Percentiles rank a stretch among this genome's conserved stretches.
Conservation (phyloP, 148 eudicot species). For the Vaccinium darrowii region DNA sequence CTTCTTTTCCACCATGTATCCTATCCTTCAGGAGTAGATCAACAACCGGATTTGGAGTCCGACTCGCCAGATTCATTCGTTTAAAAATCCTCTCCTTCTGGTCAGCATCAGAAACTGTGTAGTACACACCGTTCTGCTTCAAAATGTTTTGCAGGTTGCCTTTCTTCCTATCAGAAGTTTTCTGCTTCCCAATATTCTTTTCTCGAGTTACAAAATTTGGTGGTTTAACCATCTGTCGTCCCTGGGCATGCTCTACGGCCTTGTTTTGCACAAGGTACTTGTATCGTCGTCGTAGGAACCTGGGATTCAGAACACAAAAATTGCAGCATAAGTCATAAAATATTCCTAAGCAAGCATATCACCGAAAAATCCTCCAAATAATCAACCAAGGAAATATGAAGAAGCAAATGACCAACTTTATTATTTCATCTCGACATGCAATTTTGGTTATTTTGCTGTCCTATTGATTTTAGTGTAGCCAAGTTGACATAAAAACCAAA, state of each 20-base stretch:
- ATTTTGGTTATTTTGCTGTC: background rate
- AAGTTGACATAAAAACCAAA: background rate
- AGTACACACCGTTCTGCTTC: conserved; percentile 7
- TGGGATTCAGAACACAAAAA: conserved; percentile 17
- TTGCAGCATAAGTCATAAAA: background rate
- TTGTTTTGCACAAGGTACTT: conserved; percentile 30
- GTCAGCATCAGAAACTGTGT: conserved; percentile 7
- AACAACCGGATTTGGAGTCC: background rate
- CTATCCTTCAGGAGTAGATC: conserved; percentile 23
- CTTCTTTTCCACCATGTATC: conserved; percentile 10
- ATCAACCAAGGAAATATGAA: background rate
- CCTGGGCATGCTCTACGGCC: conserved; percentile 18
- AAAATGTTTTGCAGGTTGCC: background rate
- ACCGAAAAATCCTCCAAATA: background rate
- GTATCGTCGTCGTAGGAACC: conserved; percentile 40
- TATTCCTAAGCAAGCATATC: background rate
- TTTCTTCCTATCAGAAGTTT: conserved; percentile 19
- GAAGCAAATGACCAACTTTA: background rate
- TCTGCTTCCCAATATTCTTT: conserved; percentile 14
- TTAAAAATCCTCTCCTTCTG: conserved; percentile 13
- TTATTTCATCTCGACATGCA: background rate
- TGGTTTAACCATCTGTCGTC: conserved; percentile 17
- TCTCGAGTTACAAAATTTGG: conserved; percentile 1
- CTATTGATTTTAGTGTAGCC: background rate
- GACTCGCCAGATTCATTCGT: conserved; percentile 13